Percentiles rank a stretch among this genome's conserved stretches.
phyloP scores from a whole-genome alignment of 139 green algal species.

The Klebsormidium nitens region DNA sequence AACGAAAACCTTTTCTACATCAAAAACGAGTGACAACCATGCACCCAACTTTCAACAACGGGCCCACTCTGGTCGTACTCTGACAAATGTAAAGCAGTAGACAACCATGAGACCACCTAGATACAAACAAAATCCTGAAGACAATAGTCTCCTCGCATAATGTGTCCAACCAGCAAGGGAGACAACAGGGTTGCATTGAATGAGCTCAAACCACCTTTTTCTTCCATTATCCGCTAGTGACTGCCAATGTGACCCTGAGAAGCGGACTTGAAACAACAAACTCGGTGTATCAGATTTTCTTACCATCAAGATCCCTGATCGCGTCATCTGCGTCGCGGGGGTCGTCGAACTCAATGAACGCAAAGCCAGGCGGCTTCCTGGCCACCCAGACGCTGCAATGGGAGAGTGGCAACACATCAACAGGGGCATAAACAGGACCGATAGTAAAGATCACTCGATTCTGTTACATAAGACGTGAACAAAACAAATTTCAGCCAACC shows the following conservation, averaged over 20 bases:
- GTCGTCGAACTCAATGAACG: conserved; percentile 46
- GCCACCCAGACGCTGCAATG: conserved; percentile 41
- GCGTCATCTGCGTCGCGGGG: conserved; percentile 36
- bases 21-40: neutral
- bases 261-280: conserved; percentile 7
- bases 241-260: too few species aligned
- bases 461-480: neutral
- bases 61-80: too few species aligned
- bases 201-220: neutral
- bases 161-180: neutral
- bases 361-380: conserved; percentile 44
- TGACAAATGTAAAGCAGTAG: conserved; percentile 2
- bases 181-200: conserved; percentile 4
- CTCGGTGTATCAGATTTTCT: neutral
- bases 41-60: too few species aligned
- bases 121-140: too few species aligned
- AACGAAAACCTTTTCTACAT: neutral
- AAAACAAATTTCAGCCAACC: too few species aligned
- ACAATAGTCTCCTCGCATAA: neutral
- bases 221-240: conserved; percentile 2
- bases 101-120: neutral
- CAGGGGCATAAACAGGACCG: neutral
- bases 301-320: conserved; percentile 30
- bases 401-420: neutral
- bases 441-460: neutral